phyloP scores from a whole-genome alignment of 805 yeast genomes.

The Metschnikowia dekortorum region DNA sequence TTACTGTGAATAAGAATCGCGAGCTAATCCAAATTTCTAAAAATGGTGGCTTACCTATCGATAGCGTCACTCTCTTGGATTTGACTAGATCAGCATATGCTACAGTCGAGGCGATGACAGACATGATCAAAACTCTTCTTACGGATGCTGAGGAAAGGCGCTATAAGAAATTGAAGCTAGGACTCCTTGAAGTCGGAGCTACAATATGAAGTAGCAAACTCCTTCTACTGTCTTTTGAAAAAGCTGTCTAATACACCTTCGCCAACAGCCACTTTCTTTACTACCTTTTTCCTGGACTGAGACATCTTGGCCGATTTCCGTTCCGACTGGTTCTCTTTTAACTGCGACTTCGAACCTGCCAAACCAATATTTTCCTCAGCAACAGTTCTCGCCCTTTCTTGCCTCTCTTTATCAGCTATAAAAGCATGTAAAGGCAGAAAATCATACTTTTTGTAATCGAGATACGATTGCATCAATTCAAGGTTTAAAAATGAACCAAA shows the following conservation, averaged over 20 bases:
- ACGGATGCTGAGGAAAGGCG: constrained; percentile 50
- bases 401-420: constrained; percentile 13
- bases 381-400: constrained; percentile 20
- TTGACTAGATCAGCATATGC: constrained; percentile 64
- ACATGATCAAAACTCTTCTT: constrained; percentile 52
- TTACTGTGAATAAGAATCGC: constrained; percentile 83
- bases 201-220: constrained; percentile 16
- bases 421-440: constrained; percentile 20
- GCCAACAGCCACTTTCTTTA: constrained; percentile 46
- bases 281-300: constrained; percentile 22
- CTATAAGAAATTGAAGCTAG: constrained; percentile 31
- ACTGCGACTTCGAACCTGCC: neutral
- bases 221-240: constrained; percentile 41
- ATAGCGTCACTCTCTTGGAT: constrained; percentile 61
- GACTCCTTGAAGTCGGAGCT: constrained; percentile 36
- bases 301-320: constrained; percentile 20
- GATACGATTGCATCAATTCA: constrained; percentile 22
- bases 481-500: constrained; percentile 39
- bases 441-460: constrained; percentile 15
- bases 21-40: constrained; percentile 88
- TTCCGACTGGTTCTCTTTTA: constrained; percentile 11
- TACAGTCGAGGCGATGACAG: constrained; percentile 61
- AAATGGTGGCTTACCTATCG: constrained; percentile 85
- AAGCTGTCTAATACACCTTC: constrained; percentile 70
- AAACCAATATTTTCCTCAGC: constrained; percentile 27